phyloP scores from a whole-genome alignment of 257 asterid species.

The Solanum ahanhuiri region DNA sequence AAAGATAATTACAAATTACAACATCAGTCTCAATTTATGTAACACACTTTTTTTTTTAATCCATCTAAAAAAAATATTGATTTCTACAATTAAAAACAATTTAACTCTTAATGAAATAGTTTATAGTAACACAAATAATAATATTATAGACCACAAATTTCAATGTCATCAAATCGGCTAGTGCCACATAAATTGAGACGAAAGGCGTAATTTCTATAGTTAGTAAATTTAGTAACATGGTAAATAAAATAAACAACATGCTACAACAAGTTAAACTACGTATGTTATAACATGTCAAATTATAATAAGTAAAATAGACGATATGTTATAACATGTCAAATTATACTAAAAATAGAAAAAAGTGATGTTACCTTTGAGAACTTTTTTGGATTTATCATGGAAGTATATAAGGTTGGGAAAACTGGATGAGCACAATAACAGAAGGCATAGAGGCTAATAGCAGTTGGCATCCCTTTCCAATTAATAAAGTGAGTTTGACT shows the following conservation, averaged over 20 bases:
- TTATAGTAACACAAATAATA: background rate
- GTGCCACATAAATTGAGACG: background rate
- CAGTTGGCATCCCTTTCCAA: slow-evolving; percentile 58
- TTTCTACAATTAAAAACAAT: background rate
- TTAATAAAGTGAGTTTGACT: slow-evolving; percentile 24
- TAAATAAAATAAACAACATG: background rate
- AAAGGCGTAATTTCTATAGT: background rate
- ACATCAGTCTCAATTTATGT: background rate
- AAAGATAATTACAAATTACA: background rate
- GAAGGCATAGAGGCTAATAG: slow-evolving; percentile 69
- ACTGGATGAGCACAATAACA: slow-evolving; percentile 97
- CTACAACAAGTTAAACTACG: background rate
- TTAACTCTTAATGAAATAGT: background rate
- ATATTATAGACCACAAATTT: background rate
- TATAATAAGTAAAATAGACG: background rate
- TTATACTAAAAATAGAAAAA: background rate
- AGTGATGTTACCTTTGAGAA: slow-evolving; percentile 57
- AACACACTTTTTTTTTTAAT: background rate
- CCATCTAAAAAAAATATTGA: too few relatives aligned
- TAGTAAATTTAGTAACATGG: background rate
- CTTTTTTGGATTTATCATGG: slow-evolving; percentile 58
- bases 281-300: background rate
- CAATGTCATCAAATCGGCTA: background rate
- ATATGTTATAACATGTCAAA: background rate
- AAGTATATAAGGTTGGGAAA: slow-evolving; percentile 73